phyloP scores from a whole-genome alignment of 192 early-diverging fungal species.

The Endogone sp. region DNA sequence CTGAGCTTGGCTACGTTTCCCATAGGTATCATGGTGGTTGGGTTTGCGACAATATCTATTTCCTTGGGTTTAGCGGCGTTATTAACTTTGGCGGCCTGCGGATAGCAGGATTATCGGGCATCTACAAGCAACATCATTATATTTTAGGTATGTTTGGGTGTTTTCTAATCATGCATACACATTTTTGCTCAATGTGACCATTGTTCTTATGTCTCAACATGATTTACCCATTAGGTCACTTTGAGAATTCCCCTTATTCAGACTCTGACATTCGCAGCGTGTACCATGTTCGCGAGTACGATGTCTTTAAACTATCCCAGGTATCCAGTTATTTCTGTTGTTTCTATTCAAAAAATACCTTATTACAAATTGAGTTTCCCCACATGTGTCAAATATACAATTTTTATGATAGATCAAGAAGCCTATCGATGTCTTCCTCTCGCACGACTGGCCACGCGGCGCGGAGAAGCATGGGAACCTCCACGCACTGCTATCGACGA shows the following conservation, averaged over 20 bases:
- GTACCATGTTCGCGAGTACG: constrained; percentile 87
- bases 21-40: constrained; percentile 88
- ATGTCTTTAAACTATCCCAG: constrained; percentile 72
- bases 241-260: constrained; percentile 76
- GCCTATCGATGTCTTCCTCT: constrained; percentile 86
- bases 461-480: constrained; percentile 80
- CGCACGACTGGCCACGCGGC: constrained; percentile 95
- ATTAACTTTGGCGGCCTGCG: constrained; percentile 85
- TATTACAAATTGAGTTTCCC: background rate
- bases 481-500: constrained; percentile 50
- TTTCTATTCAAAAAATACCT: too few relatives aligned
- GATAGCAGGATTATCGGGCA: constrained; percentile 92
- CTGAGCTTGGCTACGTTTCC: background rate
- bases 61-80: constrained; percentile 81
- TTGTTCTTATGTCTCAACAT: background rate
- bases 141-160: constrained; percentile 24
- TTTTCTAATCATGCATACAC: background rate
- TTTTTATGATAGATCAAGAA: constrained; percentile 50
- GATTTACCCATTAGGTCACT: constrained; percentile 49
- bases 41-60: constrained; percentile 93
- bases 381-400: background rate
- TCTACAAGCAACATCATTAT: constrained; percentile 69
- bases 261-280: constrained; percentile 59
- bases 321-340: constrained; percentile 25
- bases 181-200: background rate